phyloP scores from a whole-genome alignment of 2,329 filamentous ascomycete species.

The Aspergillus flavus region DNA sequence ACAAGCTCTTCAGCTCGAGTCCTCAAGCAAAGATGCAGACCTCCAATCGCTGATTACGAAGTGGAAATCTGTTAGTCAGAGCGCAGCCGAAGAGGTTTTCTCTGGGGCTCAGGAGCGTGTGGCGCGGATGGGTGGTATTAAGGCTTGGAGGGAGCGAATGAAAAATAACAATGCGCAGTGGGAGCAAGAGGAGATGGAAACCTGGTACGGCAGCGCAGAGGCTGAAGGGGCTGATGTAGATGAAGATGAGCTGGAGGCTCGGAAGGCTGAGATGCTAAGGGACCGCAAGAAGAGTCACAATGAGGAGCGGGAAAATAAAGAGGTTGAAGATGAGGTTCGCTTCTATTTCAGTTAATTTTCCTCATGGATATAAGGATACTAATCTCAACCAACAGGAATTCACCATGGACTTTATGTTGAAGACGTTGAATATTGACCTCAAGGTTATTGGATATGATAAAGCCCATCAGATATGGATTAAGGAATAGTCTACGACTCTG shows the following conservation, averaged over 20 bases:
- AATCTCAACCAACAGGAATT: conserved; percentile 54
- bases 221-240: conserved; percentile 36
- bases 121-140: conserved; percentile 64
- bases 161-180: conserved; percentile 49
- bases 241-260: conserved; percentile 38
- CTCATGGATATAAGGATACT: background rate
- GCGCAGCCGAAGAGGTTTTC: conserved; percentile 70
- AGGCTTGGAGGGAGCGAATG: conserved; percentile 56
- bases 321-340: conserved; percentile 40
- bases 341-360: conserved; percentile 21
- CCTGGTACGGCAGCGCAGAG: conserved; percentile 38
- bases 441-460: conserved; percentile 66
- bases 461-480: conserved; percentile 58
- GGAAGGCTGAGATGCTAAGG: conserved; percentile 45
- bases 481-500: conserved; percentile 15
- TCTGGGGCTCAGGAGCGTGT: conserved; percentile 61
- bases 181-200: conserved; percentile 38
- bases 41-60: conserved; percentile 58
- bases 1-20: conserved; percentile 58
- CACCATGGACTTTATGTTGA: conserved; percentile 71
- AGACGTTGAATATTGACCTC: conserved; percentile 64
- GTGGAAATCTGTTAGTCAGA: conserved; percentile 64
- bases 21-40: conserved; percentile 53
- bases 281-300: conserved; percentile 29
- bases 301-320: conserved; percentile 36